Conservation (phyloP, 768 basidiomycete species). For the Podaxis sp. region DNA sequence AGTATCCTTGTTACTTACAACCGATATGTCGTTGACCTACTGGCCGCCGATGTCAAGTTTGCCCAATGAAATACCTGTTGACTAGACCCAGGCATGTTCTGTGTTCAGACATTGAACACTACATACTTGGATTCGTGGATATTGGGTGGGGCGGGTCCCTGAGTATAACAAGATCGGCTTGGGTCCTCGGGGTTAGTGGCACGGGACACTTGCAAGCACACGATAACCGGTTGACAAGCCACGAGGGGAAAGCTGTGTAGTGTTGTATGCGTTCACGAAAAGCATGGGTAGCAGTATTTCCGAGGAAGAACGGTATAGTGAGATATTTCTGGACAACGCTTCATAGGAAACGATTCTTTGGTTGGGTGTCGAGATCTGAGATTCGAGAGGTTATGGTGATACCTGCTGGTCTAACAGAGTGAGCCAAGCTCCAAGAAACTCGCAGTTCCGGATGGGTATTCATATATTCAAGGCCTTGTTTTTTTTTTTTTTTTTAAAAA, state of each 20-base stretch:
- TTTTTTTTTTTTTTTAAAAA: too few species aligned
- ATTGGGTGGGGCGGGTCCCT: too few species aligned
- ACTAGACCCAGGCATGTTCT: too few species aligned
- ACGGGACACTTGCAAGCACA: conserved; percentile 66
- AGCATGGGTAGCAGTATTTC: conserved; percentile 83
- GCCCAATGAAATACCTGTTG: too few species aligned
- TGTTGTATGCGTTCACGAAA: conserved; percentile 61
- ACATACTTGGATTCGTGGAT: too few species aligned
- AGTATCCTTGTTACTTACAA: too few species aligned
- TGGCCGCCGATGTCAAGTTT: too few species aligned
- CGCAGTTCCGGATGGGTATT: conserved; percentile 72
- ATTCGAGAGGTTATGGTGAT: conserved; percentile 49
- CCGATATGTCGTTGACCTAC: too few species aligned
- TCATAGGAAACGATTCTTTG: conserved; percentile 34
- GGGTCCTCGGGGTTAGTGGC: conserved; percentile 39
- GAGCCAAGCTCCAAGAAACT: conserved; percentile 85
- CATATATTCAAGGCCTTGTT: conserved; percentile 69
- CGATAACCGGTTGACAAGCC: conserved; percentile 83
- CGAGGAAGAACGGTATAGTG: conserved; percentile 88
- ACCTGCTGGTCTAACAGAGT: conserved; percentile 56
- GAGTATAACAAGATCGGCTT: conserved; percentile 37
- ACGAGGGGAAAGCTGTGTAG: conserved; percentile 64
- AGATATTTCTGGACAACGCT: conserved; percentile 57
- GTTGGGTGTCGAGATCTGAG: conserved; percentile 24
- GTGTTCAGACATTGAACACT: too few species aligned